Conservation (phyloP, 305 asterid genomes). For the Striga hermonthica region DNA sequence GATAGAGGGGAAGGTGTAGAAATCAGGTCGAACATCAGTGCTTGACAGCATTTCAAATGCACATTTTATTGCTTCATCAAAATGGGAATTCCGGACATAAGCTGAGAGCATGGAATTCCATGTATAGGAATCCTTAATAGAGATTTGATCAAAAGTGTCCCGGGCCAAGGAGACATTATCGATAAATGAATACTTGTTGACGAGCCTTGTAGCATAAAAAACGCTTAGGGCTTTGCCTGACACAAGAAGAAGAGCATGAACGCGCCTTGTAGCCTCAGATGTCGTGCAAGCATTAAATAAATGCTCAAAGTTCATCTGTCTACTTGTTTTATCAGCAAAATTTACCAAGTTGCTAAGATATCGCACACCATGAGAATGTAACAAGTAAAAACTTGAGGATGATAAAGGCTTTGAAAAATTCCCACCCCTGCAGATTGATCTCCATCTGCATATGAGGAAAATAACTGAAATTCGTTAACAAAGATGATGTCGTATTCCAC, state of each 20-base stretch:
- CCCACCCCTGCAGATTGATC: conserved; percentile 44
- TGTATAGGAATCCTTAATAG: conserved; percentile 55
- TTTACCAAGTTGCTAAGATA: conserved; percentile 31
- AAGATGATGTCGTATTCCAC: no score
- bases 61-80: conserved; percentile 52
- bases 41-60: conserved; percentile 53
- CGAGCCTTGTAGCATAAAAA: conserved; percentile 52
- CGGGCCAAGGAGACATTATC: conserved; percentile 55
- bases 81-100: conserved; percentile 51
- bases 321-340: conserved; percentile 30
- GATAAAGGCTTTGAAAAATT: conserved; percentile 27
- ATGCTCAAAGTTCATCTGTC: conserved; percentile 48
- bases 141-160: conserved; percentile 46
- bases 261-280: conserved; percentile 39
- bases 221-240: conserved; percentile 54
- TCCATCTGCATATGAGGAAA: conserved; percentile 34
- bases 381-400: conserved; percentile 27
- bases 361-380: conserved; percentile 33
- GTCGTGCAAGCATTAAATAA: conserved; percentile 53
- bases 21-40: conserved; percentile 60
- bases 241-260: conserved; percentile 66
- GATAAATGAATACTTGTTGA: conserved; percentile 57
- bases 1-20: conserved; percentile 66
- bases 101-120: conserved; percentile 85
- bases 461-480: no score